Evolutionary conservation across 1,284 basidiomycete genomes (phyloP), one percentile per base, ranked within the genome.

Genomic region (Apiotrichum laibachii): DNA sequence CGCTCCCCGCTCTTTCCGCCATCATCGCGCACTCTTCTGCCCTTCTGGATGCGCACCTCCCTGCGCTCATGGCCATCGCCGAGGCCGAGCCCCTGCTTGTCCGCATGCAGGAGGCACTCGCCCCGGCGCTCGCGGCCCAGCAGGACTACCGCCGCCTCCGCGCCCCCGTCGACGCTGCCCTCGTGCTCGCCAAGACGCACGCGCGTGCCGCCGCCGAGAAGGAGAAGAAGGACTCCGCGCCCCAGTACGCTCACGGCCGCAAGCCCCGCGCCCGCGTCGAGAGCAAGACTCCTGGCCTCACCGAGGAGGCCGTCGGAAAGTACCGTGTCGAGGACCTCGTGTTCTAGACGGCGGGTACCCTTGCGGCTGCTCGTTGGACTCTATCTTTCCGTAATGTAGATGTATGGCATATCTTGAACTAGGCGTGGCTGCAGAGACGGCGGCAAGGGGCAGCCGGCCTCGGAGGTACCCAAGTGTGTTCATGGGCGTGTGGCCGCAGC

Each of bases 41-140:
- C 9, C 57, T 78, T n/a, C 70, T 79, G 39, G 77, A 79, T 65
- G 69, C 77, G 1, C 76, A 76, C 60, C 67, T 77, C n/a, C 73
- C 73, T 2, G 54, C 61, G 9, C 69, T 79, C 55, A 56, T 78
- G 21, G 62, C 68, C 19, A 58, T 76, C 48, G 50, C 64, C 15
- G 60, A 60, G 15, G 57, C 64, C 5, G 66, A 71, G 47, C 35
- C 53, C 19, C 64, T 70, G 21, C 65, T 79, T 26, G 59, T 61
- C 37, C 61, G 64, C 8, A 61, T 77, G 5, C 63, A 71, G 57
- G 60, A 60, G 0, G 57, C 67, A 0, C 62, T 77, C 19, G 65
- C 61, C 21, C 76, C 76, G 5, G 61, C 76, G 1, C 56, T 79
- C 21, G 62, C 62, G 0, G 52, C 71, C 11, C 76, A 79, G 62